These are phyloP conservation scores for Leishmania braziliensis DNA, from an alignment of 208 protist species.

Conservation along the genomic window DNA sequence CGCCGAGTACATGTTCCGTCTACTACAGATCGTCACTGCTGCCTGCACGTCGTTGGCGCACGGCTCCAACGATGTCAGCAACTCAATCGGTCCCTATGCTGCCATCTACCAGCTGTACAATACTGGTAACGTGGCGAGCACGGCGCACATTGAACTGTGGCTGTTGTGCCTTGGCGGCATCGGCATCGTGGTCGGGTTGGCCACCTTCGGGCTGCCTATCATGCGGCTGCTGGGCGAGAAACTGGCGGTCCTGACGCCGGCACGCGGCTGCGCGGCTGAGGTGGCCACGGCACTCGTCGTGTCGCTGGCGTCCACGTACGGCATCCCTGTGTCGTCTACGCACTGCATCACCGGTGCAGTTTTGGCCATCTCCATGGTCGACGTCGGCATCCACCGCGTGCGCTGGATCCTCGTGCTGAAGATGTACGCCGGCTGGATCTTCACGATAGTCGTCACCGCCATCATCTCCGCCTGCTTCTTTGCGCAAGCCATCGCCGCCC, in stretches of 20 bases:
- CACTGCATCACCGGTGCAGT: conserved; percentile 87
- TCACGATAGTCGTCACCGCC: conserved; percentile 48
- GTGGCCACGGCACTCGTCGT: conserved; percentile 69
- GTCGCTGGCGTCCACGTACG: conserved; percentile 58
- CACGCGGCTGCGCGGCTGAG: conserved; percentile 59
- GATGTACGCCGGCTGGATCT: conserved; percentile 60
- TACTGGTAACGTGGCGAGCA: conserved; percentile 35
- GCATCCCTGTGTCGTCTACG: conserved; percentile 86
- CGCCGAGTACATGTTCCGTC: conserved; percentile 67
- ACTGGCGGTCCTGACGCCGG: conserved; percentile 55
- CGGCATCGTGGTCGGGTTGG: conserved; percentile 70
- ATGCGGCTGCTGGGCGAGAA: conserved; percentile 54
- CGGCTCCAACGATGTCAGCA: conserved; percentile 76
- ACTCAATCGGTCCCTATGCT: conserved; percentile 59
- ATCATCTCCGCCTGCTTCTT: conserved; percentile 59
- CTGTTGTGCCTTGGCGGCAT: conserved; percentile 60
- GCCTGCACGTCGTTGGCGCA: conserved; percentile 69
- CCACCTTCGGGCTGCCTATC: conserved; percentile 62
- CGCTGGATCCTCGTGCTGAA: conserved; percentile 53
- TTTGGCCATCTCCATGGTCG: conserved; percentile 58
- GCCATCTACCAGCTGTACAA: conserved; percentile 67
- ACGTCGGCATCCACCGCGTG: conserved; percentile 44
- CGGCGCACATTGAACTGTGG: conserved; percentile 43
- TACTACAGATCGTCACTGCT: conserved; percentile 71
- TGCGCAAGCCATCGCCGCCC: conserved; percentile 55